These are phyloP conservation scores for Gamsiella multidivaricata DNA, from an alignment of 192 early-diverging fungal genomes.

Conservation along the genomic window DNA sequence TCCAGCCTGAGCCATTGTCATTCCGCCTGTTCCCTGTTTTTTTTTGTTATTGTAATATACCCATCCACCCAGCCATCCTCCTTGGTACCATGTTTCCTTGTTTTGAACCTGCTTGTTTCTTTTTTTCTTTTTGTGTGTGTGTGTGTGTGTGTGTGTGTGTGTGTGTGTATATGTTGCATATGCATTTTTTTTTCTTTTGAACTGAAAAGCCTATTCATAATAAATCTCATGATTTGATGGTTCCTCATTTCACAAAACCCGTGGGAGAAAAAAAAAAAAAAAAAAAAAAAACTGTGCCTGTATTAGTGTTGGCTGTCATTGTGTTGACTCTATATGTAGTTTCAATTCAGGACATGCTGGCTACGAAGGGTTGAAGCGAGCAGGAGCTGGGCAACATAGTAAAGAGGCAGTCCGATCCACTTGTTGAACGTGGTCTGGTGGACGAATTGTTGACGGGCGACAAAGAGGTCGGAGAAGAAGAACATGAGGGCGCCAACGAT, in stretches of 20 bases:
- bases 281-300: slow-evolving; percentile 4
- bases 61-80: neutral
- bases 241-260: too few relatives aligned
- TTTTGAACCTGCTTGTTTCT: too few relatives aligned
- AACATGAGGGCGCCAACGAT: slow-evolving; percentile 42
- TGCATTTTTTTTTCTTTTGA: neutral
- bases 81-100: neutral
- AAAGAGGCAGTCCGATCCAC: slow-evolving; percentile 49
- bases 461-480: slow-evolving; percentile 47
- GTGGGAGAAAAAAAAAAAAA: slow-evolving; percentile 4
- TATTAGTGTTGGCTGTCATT: neutral
- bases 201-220: too few relatives aligned
- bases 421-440: slow-evolving; percentile 44
- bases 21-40: too few relatives aligned
- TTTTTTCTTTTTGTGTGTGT: too few relatives aligned
- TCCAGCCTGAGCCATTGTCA: neutral
- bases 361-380: slow-evolving; percentile 43
- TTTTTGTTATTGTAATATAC: neutral
- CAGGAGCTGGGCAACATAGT: slow-evolving; percentile 43
- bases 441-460: slow-evolving; percentile 42
- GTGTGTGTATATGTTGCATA: too few relatives aligned
- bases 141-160: too few relatives aligned
- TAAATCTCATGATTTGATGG: too few relatives aligned
- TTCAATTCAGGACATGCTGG: slow-evolving; percentile 9
- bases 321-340: too few relatives aligned